phyloP scores from a whole-genome alignment of 805 yeast species.

The Zygoascus bituminiphila region DNA sequence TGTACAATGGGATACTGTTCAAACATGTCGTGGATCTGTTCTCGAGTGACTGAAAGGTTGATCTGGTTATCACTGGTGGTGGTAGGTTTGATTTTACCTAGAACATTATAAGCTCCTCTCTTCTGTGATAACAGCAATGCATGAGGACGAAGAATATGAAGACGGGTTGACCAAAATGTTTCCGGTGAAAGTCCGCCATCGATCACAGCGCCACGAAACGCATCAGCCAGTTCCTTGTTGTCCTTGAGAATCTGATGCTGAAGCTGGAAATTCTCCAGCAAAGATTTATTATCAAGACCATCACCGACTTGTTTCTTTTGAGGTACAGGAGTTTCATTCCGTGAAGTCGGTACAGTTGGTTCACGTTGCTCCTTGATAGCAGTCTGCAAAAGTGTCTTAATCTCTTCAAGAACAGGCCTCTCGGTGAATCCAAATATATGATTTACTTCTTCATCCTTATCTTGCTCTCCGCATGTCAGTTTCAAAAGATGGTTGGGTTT shows the following conservation, averaged over 20 bases:
- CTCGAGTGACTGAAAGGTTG: slow-evolving; percentile 85
- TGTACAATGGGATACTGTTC: slow-evolving; percentile 88
- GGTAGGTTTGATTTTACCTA: slow-evolving; percentile 88
- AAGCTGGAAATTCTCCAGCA: slow-evolving; percentile 62
- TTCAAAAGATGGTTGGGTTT: slow-evolving; percentile 61
- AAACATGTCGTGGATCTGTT: slow-evolving; percentile 80
- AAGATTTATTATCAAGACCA: slow-evolving; percentile 42
- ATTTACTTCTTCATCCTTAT: slow-evolving; percentile 2
- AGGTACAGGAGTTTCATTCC: slow-evolving; percentile 1
- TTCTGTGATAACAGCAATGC: slow-evolving; percentile 81
- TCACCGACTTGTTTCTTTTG: not conserved
- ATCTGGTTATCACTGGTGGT: slow-evolving; percentile 90
- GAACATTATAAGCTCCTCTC: slow-evolving; percentile 86
- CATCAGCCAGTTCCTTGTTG: slow-evolving; percentile 58
- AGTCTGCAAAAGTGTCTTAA: slow-evolving; percentile 6
- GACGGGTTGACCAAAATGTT: slow-evolving; percentile 80
- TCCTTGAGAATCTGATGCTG: slow-evolving; percentile 72
- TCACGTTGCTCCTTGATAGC: slow-evolving; percentile 7
- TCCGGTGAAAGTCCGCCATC: slow-evolving; percentile 57
- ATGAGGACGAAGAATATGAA: slow-evolving; percentile 72
- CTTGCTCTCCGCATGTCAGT: slow-evolving; percentile 32
- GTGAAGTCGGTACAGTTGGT: not conserved
- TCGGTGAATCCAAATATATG: slow-evolving; percentile 10
- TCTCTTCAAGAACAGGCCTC: slow-evolving; percentile 8
- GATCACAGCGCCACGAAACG: slow-evolving; percentile 84